A percentile compares a stretch with the other conserved stretches of the same genome.
These are phyloP conservation scores for Corchorus capsularis DNA, from an alignment of 345 rosid species.

Conservation along the genomic window DNA sequence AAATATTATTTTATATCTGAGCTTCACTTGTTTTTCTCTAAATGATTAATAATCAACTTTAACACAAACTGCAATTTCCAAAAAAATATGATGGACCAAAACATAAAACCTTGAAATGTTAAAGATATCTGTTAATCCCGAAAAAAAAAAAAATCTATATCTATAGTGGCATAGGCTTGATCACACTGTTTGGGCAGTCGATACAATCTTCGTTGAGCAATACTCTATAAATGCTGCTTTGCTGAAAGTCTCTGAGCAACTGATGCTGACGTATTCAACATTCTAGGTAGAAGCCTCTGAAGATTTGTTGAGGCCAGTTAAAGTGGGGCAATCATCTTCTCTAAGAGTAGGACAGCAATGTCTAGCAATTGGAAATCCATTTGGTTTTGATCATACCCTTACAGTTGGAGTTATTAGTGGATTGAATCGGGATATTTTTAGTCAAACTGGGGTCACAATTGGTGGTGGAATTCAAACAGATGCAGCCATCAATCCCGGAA, in stretches of 20 bases:
- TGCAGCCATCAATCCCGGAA: constrained; percentile 98
- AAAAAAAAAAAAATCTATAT: not conserved
- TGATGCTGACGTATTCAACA: constrained; percentile 18
- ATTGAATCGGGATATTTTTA: constrained; percentile 85
- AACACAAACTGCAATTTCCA: not conserved
- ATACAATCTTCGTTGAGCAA: not conserved
- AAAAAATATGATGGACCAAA: not conserved
- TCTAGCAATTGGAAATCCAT: constrained; percentile 94
- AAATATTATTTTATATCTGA: not conserved
- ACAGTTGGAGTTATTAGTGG: constrained; percentile 95
- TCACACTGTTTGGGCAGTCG: not conserved
- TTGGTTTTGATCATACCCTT: constrained; percentile 97
- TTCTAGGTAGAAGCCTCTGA: constrained; percentile 84
- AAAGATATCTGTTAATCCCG: not conserved
- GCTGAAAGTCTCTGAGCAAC: constrained; percentile 3
- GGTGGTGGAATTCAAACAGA: constrained; percentile 98
- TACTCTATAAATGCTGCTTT: not conserved
- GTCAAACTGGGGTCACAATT: constrained; percentile 88
- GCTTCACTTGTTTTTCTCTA: not conserved
- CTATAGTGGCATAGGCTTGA: not conserved
- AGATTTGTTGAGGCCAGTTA: constrained; percentile 72
- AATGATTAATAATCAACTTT: not conserved
- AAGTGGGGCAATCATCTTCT: constrained; percentile 71
- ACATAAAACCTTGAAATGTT: not conserved
- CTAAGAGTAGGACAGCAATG: constrained; percentile 93